These are phyloP conservation scores for Spirogloea muscicola DNA, from an alignment of 139 green algal species.

Conservation along the genomic window DNA sequence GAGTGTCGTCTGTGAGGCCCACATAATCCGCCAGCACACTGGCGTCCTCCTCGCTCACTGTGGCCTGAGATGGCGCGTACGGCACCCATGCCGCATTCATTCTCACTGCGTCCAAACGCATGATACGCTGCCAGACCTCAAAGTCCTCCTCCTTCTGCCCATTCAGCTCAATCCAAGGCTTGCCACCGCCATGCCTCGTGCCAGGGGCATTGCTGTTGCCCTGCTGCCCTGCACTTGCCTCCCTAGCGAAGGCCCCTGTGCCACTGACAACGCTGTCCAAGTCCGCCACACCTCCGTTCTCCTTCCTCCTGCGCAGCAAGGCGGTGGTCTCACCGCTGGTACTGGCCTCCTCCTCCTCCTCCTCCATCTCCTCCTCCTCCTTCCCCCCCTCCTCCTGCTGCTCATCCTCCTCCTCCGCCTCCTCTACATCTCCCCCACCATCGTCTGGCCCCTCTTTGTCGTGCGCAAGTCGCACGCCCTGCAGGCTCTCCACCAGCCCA, in stretches of 20 bases:
- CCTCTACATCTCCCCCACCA: background rate
- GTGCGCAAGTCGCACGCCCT: background rate
- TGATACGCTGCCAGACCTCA: conserved; percentile 37
- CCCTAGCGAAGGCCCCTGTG: background rate
- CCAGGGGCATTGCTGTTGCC: background rate
- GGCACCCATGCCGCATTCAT: conserved; percentile 47
- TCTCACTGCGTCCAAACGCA: conserved; percentile 43
- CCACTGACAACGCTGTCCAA: background rate
- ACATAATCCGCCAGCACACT: conserved; percentile 2
- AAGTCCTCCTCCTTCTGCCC: conserved; percentile 24
- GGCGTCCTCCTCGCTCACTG: conserved; percentile 4
- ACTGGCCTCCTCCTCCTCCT: background rate
- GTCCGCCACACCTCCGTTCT: background rate
- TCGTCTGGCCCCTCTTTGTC: background rate
- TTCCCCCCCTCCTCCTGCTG: background rate
- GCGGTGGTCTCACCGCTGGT: background rate
- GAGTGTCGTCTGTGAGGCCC: conserved; percentile 19
- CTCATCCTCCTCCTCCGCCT: background rate
- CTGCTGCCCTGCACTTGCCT: background rate
- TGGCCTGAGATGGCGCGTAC: conserved; percentile 22
- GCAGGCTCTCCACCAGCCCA: background rate
- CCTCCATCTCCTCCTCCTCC: background rate
- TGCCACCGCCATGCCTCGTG: background rate
- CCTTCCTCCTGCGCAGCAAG: background rate
- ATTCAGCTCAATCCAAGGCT: background rate